Evolutionary conservation across 140 eudicot genomes (phyloP), one percentile per base, ranked within the genome.

Genomic region (Flaveria floridana): DNA sequence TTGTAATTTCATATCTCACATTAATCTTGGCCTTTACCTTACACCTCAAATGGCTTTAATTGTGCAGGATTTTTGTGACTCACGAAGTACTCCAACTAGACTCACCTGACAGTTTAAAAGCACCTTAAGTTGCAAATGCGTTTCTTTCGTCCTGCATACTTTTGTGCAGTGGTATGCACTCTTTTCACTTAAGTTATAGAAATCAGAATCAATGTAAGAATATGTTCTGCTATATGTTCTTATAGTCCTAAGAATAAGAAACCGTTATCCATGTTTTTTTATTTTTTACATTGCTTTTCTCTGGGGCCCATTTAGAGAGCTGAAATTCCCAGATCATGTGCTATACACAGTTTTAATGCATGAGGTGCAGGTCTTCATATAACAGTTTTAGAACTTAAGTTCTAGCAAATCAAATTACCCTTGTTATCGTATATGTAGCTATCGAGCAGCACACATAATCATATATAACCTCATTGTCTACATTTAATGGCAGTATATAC

Each of bases 51-150:
- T 28, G 39, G 30, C 7, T 51, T 75, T 26, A 56, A 46, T 25
- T 68, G 53, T 69, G 81, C 51, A 69, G 76, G 71, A 16, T 26
- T 28, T 14, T 44, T 57, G 70, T 25, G 70, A 57, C 19, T 56
- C 3, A 56, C 20, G 7, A 30, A 20, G 64, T 20, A 56, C 30
- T 56, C 64, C 21, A 58, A 56, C 21, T 11, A 37, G 21, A 18
- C 12, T 39, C 25, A 37, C 56, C 3, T 4, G 19, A 28, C 47
- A 50, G 26, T 26, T 7, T 48, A 30, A 26, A 28, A 70, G 28
- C 3, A n/a, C 16, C 48, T 37, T 18, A 65, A 65, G 71, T 58
- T 41, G 25, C 62, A 18, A 19, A 55, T 48, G 39, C 21, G 28
- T 64, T 47, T 65, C 16, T 28, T 59, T 66, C 28, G 1, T 51